Evolutionary conservation across 306 rosid genomes (phyloP), one percentile per base, ranked within the genome.

Genomic region (Cucurbita ficifolia): DNA sequence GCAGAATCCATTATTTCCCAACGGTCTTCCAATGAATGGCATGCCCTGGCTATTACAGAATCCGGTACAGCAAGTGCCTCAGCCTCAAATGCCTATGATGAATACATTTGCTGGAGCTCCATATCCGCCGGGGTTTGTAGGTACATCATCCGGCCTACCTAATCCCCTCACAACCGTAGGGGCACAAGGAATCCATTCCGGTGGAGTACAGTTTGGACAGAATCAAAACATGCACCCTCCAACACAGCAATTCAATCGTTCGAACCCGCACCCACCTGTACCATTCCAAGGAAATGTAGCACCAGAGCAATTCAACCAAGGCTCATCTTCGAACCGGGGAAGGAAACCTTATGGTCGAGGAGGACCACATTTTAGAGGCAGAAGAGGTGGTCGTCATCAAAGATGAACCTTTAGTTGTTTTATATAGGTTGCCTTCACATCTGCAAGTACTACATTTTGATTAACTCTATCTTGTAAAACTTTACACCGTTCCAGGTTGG

Each of bases 311-410:
- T 90, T 81, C 84, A 84, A 71, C 64, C 70, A 35, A 0, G 86
- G 92, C 39, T 35, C 85, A 48, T 79, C 89, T 73, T 70, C 83
- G 43, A 42, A 63, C 53, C 86, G 40, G 60, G 90, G 88, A 73
- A 84, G 92, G 69, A 79, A 75, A 77, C 75, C 84, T 33, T 68
- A 72, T 55, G 89, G 59, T 45, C 78, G 85, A 10, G 81, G 77
- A 0, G 87, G 89, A 67, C 76, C 81, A 46, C 79, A 69, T 62
- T 81, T 81, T 75, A 74, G 74, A 77, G 55, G 85, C 48, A 76
- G 92, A 76, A 81, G 81, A 76, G 88, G 90, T 59, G 40, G 88
- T 85, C 84, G 79, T 67, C 87, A 88, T 65, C 42, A 83, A 33
- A 75, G 68, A 75, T 88, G 86, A 86, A 35, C 45, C 57, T 5